Conservation (phyloP, 768 basidiomycete genomes). For the Hygrophorus pudorinus region DNA sequence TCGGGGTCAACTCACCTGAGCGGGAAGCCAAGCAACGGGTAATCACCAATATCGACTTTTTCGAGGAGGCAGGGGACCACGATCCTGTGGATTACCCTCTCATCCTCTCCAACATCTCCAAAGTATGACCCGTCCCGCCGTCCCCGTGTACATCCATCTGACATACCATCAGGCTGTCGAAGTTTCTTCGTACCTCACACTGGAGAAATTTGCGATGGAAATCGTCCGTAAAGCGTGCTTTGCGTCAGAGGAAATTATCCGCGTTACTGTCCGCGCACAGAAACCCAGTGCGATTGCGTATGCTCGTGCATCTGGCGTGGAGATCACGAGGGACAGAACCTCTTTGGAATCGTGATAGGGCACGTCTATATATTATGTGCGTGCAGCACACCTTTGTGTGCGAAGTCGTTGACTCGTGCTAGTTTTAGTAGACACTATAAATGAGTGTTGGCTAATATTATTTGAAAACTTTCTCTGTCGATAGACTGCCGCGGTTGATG, state of each 20-base stretch:
- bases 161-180: constrained; percentile 33
- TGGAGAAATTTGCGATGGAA: constrained; percentile 47
- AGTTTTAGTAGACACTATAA: no score
- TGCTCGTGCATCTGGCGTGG: constrained; percentile 52
- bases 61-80: constrained; percentile 19
- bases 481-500: no score
- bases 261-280: constrained; percentile 43
- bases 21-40: constrained; percentile 55
- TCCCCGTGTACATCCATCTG: background rate
- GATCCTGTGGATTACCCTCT: constrained; percentile 27
- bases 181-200: constrained; percentile 41
- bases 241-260: constrained; percentile 20
- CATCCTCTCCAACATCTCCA: constrained; percentile 24
- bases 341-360: background rate
- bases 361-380: no score
- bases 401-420: no score
- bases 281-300: constrained; percentile 69
- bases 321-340: constrained; percentile 36
- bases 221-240: constrained; percentile 31
- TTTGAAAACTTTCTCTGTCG: no score
- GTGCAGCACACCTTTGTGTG: no score
- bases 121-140: constrained; percentile 15
- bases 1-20: constrained; percentile 68
- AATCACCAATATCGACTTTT: constrained; percentile 39
- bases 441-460: no score